Conservation (phyloP, 2,329 filamentous ascomycete genomes). For the Drechmeria coniospora region DNA sequence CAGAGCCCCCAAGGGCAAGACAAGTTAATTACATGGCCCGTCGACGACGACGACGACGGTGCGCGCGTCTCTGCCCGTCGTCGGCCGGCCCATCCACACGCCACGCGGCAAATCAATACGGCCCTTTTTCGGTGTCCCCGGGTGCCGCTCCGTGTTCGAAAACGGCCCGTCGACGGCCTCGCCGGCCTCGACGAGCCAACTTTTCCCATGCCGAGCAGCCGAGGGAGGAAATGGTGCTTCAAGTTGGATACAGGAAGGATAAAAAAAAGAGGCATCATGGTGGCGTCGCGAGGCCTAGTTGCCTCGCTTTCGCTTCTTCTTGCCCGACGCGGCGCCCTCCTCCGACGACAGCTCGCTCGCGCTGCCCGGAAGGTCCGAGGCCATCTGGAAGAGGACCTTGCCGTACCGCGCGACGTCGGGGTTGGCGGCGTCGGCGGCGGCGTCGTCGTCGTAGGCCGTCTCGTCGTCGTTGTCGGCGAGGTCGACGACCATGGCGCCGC, state of each 20-base stretch:
- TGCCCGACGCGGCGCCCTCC: constrained; percentile 30
- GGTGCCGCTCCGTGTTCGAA: constrained; percentile 6
- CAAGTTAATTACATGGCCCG: too few relatives aligned
- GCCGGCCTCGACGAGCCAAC: too few relatives aligned
- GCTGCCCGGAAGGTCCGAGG: constrained; percentile 56
- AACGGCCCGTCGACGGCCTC: too few relatives aligned
- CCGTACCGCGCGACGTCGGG: too few relatives aligned
- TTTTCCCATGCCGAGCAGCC: constrained; percentile 11
- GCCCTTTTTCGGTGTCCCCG: too few relatives aligned
- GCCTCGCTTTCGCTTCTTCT: constrained; percentile 61
- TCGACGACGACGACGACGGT: too few relatives aligned
- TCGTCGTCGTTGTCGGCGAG: constrained; percentile 58
- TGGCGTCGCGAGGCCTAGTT: constrained; percentile 29
- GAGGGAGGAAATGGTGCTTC: constrained; percentile 16
- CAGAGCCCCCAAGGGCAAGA: too few relatives aligned
- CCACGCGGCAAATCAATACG: too few relatives aligned
- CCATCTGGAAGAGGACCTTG: constrained; percentile 68
- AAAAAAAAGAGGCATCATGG: constrained; percentile 13
- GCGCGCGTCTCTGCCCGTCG: too few relatives aligned
- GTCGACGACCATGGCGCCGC: constrained; percentile 80
- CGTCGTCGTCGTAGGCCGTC: constrained; percentile 42
- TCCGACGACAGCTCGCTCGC: constrained; percentile 42
- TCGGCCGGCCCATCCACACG: too few relatives aligned
- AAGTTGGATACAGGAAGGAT: constrained; percentile 29
- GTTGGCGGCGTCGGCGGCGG: constrained; percentile 38